phyloP scores from a whole-genome alignment of 2,329 filamentous ascomycete genomes.

The Alternaria hordeiaustralica region DNA sequence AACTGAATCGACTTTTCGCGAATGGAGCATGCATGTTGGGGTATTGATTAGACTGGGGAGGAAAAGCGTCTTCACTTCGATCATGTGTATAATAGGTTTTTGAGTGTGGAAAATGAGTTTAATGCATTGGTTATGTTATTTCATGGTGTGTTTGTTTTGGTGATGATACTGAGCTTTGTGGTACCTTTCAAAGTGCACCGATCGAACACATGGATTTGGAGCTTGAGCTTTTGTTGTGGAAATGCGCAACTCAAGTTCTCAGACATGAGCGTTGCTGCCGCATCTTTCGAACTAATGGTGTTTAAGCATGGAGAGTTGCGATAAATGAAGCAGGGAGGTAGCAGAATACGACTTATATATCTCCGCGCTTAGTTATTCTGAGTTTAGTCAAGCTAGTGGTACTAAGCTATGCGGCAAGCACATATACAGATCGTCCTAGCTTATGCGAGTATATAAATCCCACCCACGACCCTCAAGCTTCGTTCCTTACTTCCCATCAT shows the following conservation, averaged over 20 bases:
- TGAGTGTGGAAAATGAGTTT: not conserved
- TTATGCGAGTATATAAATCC: not conserved
- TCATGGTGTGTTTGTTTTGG: not conserved
- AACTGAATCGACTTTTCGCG: not conserved
- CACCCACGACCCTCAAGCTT: not conserved
- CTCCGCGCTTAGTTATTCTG: rapidly evolving
- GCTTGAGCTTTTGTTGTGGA: not conserved
- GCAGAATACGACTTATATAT: not conserved
- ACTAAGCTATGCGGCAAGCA: not conserved
- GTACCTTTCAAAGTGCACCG: not conserved
- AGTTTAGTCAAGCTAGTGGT: rapidly evolving
- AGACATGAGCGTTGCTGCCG: not conserved
- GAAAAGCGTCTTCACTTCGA: constrained; percentile 4
- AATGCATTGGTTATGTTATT: not conserved
- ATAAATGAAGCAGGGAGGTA: rapidly evolving
- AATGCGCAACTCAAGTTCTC: rapidly evolving
- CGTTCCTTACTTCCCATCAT: not conserved
- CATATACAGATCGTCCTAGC: not conserved
- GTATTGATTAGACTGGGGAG: not conserved
- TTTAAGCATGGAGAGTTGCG: rapidly evolving
- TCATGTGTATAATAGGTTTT: constrained; percentile 16
- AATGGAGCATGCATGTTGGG: not conserved
- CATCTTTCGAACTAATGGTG: not conserved
- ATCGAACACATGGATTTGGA: not conserved
- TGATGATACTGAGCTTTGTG: not conserved